Percentiles rank a stretch among this genome's conserved stretches.
These are phyloP conservation scores for Salix caprea DNA, from an alignment of 345 rosid species.

Conservation along the genomic window DNA sequence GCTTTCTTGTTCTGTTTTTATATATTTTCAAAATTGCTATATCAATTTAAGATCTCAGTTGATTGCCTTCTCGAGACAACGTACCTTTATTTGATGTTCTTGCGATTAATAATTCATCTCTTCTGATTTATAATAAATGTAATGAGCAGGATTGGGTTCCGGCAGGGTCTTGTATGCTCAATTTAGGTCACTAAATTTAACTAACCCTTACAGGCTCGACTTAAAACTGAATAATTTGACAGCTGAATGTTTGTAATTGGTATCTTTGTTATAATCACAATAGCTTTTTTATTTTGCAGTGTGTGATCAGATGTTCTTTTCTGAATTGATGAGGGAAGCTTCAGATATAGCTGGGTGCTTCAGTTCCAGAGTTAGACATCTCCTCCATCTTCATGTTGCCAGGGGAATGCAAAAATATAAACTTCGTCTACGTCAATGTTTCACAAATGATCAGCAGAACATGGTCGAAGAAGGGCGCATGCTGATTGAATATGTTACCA, in stretches of 20 bases:
- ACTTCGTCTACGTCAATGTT: conserved; percentile 52
- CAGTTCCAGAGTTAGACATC: conserved; percentile 67
- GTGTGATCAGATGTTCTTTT: conserved; percentile 80
- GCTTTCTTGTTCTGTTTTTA: neutral
- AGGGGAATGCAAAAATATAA: conserved; percentile 65
- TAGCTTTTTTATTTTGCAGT: conserved; percentile 32
- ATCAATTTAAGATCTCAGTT: neutral
- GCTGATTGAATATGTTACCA: conserved; percentile 68
- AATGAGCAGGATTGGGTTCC: neutral
- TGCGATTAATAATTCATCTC: neutral
- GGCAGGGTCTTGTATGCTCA: neutral
- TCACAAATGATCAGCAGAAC: conserved; percentile 48
- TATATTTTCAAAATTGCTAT: neutral
- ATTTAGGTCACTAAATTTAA: neutral
- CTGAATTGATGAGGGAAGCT: conserved; percentile 82
- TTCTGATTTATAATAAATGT: neutral
- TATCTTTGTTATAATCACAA: neutral
- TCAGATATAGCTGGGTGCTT: conserved; percentile 78
- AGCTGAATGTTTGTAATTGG: neutral
- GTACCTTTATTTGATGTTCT: neutral
- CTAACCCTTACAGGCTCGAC: neutral
- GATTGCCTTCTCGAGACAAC: neutral
- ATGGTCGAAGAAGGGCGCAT: conserved; percentile 66
- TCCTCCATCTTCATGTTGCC: conserved; percentile 74
- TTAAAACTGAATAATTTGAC: neutral